These are phyloP conservation scores for Salvia sclarea DNA, from an alignment of 305 asterid genomes.

Conservation along the genomic window DNA sequence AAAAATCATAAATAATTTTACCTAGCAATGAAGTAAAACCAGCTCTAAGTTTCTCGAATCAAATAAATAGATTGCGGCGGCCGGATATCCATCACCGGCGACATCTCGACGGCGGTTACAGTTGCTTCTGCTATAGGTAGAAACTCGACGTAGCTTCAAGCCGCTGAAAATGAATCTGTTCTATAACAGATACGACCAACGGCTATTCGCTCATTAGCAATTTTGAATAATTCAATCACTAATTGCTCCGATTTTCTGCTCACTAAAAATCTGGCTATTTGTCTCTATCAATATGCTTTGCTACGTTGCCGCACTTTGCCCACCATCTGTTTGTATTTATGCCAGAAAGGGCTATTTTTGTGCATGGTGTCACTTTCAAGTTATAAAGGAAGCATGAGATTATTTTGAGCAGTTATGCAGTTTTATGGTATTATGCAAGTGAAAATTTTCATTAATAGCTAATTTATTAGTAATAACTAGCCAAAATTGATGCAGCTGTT, in stretches of 20 bases:
- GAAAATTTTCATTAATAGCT: background rate
- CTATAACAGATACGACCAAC: background rate
- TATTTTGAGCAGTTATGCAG: background rate
- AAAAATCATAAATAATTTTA: too few species aligned
- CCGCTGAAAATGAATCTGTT: slow-evolving; percentile 1
- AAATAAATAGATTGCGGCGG: background rate
- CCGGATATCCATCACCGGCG: slow-evolving; percentile 18
- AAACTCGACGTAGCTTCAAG: background rate
- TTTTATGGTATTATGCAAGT: slow-evolving; percentile 17
- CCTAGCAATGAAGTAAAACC: too few species aligned
- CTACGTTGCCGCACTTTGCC: background rate
- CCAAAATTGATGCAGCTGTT: slow-evolving; percentile 17
- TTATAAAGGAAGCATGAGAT: background rate
- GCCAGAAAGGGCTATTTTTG: background rate
- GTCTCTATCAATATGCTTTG: background rate
- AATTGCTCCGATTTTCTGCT: background rate
- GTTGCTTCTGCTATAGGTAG: background rate
- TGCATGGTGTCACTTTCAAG: slow-evolving; percentile 6
- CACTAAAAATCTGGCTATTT: too few species aligned
- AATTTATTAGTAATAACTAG: background rate
- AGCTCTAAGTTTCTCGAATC: background rate
- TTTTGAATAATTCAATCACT: background rate
- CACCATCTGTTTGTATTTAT: slow-evolving; percentile 32
- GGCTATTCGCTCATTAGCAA: background rate
- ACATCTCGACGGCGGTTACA: slow-evolving; percentile 1